Percentiles rank a stretch among this genome's conserved stretches.
These are phyloP conservation scores for Tuber borchii DNA, from an alignment of 495 filamentous ascomycete genomes.

Conservation along the genomic window DNA sequence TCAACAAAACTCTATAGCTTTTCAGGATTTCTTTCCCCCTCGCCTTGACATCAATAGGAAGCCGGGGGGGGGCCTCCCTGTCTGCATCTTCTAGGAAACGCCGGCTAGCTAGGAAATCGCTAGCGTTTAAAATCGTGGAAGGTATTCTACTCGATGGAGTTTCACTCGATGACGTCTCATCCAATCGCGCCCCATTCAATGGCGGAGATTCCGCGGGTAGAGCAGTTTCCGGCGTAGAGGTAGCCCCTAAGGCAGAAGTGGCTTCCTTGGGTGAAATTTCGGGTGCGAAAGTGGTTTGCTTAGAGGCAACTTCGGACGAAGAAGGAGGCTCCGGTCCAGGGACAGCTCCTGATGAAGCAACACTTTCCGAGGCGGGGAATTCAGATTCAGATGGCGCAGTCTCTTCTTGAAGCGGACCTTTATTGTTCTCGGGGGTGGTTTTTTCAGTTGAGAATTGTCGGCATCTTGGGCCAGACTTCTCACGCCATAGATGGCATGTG, in stretches of 20 bases:
- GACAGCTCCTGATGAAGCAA: background rate
- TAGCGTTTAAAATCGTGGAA: background rate
- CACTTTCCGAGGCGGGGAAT: background rate
- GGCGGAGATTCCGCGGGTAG: background rate
- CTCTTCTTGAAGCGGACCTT: background rate
- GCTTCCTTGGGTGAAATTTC: background rate
- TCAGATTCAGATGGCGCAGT: background rate
- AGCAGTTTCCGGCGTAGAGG: background rate
- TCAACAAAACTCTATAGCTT: background rate
- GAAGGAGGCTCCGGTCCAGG: background rate
- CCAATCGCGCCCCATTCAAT: background rate
- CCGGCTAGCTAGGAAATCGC: background rate
- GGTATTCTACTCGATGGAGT: background rate
- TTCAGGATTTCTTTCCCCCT: background rate
- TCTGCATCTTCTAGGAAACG: background rate
- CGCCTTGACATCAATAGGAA: background rate
- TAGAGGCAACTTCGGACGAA: background rate
- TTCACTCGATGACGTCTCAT: background rate
- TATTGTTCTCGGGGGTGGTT: background rate
- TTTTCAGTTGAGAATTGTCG: background rate
- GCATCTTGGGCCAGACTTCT: background rate
- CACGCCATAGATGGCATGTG: background rate
- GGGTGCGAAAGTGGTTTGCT: background rate
- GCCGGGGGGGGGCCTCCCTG: background rate
- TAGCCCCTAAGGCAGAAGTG: background rate